These are phyloP conservation scores for Penicillium sp. DNA, from an alignment of 2,329 filamentous ascomycete genomes.

Conservation along the genomic window DNA sequence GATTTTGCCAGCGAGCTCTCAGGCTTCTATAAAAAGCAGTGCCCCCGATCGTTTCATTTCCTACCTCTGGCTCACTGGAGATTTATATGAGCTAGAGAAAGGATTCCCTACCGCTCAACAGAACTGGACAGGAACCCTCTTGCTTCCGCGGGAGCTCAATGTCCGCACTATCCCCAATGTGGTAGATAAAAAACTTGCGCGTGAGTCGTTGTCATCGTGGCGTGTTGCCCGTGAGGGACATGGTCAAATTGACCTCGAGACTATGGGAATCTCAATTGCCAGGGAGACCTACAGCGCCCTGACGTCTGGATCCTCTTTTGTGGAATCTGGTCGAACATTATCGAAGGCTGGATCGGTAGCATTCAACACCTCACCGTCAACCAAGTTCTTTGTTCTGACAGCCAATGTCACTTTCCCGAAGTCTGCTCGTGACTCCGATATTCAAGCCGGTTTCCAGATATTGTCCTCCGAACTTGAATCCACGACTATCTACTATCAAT, in stretches of 20 bases:
- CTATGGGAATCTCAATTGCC: constrained; percentile 18
- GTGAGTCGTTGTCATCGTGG: constrained; percentile 2
- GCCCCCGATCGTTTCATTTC: constrained; percentile 18
- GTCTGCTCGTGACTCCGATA: not conserved
- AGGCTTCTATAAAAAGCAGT: constrained; percentile 14
- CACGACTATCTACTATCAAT: constrained; percentile 21
- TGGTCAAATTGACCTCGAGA: constrained; percentile 9
- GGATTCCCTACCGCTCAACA: constrained; percentile 17
- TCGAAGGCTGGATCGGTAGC: not conserved
- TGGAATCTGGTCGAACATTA: constrained; percentile 3
- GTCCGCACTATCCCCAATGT: constrained; percentile 11
- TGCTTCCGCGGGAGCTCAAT: constrained; percentile 17
- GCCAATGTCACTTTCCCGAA: constrained; percentile 1
- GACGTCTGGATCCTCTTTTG: not conserved
- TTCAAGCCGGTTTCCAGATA: constrained; percentile 17
- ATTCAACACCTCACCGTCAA: not conserved
- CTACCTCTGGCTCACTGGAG: constrained; percentile 18
- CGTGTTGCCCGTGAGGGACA: constrained; percentile 2
- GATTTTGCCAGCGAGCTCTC: constrained; percentile 13
- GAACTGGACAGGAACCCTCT: constrained; percentile 13
- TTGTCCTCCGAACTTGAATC: constrained; percentile 13
- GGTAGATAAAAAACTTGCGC: constrained; percentile 12
- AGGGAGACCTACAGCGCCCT: constrained; percentile 16
- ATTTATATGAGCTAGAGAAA: constrained; percentile 9
- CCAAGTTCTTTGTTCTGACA: constrained; percentile 2